Evolutionary conservation across 192 early-diverging fungal genomes (phyloP).

Genomic region (Backusella tuberculispora): DNA sequence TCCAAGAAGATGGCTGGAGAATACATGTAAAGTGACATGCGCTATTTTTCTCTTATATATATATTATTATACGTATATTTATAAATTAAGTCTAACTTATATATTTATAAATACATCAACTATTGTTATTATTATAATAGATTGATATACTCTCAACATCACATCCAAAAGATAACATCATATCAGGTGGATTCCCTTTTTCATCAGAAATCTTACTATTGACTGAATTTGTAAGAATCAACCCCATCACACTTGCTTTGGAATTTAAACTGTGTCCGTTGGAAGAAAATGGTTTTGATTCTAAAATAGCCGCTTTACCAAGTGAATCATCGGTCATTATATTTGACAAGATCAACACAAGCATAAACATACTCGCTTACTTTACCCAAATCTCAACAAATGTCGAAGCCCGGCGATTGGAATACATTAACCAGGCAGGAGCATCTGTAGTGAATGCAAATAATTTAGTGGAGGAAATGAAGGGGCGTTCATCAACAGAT

Average conservation of each 20-base stretch:
- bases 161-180: background rate
- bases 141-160: constrained; percentile 14
- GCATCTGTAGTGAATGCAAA: background rate
- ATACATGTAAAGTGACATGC: constrained; percentile 6
- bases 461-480: background rate
- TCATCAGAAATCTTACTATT: constrained; percentile 11
- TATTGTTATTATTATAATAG: background rate
- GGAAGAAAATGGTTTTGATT: constrained; percentile 18
- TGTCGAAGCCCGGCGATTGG: background rate
- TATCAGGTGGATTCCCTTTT: constrained; percentile 4
- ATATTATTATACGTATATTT: background rate
- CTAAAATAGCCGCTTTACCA: background rate
- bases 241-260: background rate
- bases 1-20: constrained; percentile 20
- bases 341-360: constrained; percentile 19
- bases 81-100: background rate
- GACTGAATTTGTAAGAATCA: constrained; percentile 5
- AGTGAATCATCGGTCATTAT: constrained; percentile 6
- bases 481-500: background rate
- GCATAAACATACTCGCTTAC: constrained; percentile 12
- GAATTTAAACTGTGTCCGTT: constrained; percentile 18
- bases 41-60: background rate
- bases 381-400: constrained; percentile 21
- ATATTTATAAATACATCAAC: background rate
- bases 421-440: constrained; percentile 17